Conservation (phyloP, 1,284 basidiomycete species). For the Apiotrichum veenhuisii region DNA sequence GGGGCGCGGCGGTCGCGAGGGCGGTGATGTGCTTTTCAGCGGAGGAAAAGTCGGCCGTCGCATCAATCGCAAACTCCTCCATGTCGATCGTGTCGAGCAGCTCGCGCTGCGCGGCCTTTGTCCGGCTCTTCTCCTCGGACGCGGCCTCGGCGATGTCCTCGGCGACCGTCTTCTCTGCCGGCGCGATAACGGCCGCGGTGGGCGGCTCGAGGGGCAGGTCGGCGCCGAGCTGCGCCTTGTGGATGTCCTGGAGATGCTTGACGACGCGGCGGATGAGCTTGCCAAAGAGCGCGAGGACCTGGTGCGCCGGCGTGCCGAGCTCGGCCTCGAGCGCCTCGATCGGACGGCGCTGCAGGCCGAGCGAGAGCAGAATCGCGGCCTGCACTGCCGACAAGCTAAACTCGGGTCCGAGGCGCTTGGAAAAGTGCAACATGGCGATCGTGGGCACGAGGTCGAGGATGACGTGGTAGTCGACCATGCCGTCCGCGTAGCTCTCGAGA, state of each 20-base stretch:
- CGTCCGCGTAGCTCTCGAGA: conserved; percentile 91
- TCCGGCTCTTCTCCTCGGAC: conserved; percentile 45
- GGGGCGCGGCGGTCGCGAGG: conserved; percentile 48
- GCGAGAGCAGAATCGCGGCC: conserved; percentile 78
- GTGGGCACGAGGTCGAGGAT: conserved; percentile 86
- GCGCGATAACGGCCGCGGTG: neutral
- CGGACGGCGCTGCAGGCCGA: conserved; percentile 87
- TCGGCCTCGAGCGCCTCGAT: conserved; percentile 89
- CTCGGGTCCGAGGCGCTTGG: conserved; percentile 60
- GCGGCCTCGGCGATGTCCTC: conserved; percentile 59
- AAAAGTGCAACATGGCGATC: conserved; percentile 78
- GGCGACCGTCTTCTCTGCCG: conserved; percentile 50
- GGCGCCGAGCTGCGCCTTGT: conserved; percentile 68
- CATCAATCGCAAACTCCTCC: conserved; percentile 77
- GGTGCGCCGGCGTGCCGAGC: conserved; percentile 62
- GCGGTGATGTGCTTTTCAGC: conserved; percentile 68
- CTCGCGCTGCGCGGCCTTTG: conserved; percentile 60
- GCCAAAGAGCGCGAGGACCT: conserved; percentile 84
- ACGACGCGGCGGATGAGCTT: conserved; percentile 85
- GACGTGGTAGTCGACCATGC: conserved; percentile 94
- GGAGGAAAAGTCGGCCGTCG: conserved; percentile 65
- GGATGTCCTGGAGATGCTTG: conserved; percentile 73
- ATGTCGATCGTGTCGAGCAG: conserved; percentile 81
- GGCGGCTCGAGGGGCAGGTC: conserved; percentile 50
- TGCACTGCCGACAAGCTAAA: conserved; percentile 76